Evolutionary conservation across 306 rosid genomes (phyloP).

Genomic region (Boehmeria nivea): DNA sequence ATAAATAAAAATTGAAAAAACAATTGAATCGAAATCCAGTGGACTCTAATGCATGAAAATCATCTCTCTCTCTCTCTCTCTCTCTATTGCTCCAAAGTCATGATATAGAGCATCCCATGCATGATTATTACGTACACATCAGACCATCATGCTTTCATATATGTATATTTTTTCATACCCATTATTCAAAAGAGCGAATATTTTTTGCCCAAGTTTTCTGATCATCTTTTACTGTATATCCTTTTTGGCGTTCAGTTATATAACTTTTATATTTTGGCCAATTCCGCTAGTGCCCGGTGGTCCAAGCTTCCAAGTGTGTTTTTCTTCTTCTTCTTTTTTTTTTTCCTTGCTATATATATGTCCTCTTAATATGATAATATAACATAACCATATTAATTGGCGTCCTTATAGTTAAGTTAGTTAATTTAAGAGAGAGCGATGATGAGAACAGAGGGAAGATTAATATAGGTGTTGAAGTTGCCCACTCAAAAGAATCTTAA

Average conservation of each 20-base stretch:
- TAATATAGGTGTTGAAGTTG: not conserved
- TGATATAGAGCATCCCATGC: slow-evolving; percentile 66
- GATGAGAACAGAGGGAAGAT: not conserved
- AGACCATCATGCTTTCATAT: slow-evolving; percentile 23
- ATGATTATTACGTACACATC: slow-evolving; percentile 67
- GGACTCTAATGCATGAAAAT: slow-evolving; percentile 26
- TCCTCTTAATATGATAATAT: no score
- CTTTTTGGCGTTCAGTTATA: slow-evolving; percentile 3
- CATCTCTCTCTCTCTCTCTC: slow-evolving; percentile 11
- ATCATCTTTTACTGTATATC: not conserved
- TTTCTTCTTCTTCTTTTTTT: not conserved
- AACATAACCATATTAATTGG: no score
- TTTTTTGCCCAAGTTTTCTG: not conserved
- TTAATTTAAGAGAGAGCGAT: no score
- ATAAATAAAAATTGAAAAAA: slow-evolving; percentile 11
- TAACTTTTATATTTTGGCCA: slow-evolving; percentile 6
- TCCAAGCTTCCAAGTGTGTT: not conserved
- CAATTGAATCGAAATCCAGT: slow-evolving; percentile 23
- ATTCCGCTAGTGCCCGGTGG: slow-evolving; percentile 10
- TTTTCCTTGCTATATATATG: no score
- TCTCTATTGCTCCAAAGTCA: no score
- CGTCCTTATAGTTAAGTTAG: not conserved
- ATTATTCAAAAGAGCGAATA: slow-evolving; percentile 4
- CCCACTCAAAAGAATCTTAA: slow-evolving; percentile 26
- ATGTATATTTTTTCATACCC: slow-evolving; percentile 11